A percentile compares a stretch with the other conserved stretches of the same genome.
Conservation (phyloP, 2,329 filamentous ascomycete genomes). For the Diplodia intermedia region DNA sequence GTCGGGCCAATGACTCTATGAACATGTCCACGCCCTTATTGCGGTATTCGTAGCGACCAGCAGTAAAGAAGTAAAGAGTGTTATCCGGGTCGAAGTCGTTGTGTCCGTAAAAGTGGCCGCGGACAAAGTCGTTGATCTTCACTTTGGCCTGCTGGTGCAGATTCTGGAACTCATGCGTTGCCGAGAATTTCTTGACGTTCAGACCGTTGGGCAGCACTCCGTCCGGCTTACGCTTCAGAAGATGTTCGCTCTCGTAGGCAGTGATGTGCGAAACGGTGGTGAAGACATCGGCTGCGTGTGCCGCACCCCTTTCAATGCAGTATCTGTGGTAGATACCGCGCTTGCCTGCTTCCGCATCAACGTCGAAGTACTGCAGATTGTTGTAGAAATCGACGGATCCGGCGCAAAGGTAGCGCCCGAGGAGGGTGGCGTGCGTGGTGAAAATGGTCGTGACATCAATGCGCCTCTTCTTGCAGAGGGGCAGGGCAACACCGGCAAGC, state of each 20-base stretch:
- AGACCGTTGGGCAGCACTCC: constrained; percentile 95
- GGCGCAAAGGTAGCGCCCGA: constrained; percentile 94
- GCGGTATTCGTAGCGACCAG: constrained; percentile 94
- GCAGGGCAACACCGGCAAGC: constrained; percentile 92
- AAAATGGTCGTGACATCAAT: constrained; percentile 99
- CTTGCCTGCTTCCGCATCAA: constrained; percentile 95
- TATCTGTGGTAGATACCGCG: constrained; percentile 98
- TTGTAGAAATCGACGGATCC: constrained; percentile 99
- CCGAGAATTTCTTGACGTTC: constrained; percentile 98
- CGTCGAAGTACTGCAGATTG: constrained; percentile 95
- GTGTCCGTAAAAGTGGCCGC: constrained; percentile 97
- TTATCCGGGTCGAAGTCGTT: constrained; percentile 97
- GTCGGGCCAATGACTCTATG: constrained; percentile 90
- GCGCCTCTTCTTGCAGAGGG: constrained; percentile 88
- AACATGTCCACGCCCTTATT: constrained; percentile 99
- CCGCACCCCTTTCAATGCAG: constrained; percentile 93
- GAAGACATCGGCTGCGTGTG: constrained; percentile 94
- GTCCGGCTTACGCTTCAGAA: constrained; percentile 96
- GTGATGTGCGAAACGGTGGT: constrained; percentile 99
- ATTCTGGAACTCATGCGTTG: constrained; percentile 99
- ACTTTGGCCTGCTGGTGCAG: constrained; percentile 95
- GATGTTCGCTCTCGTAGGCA: constrained; percentile 95
- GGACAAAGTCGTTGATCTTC: constrained; percentile 97
- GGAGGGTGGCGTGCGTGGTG: constrained; percentile 94
- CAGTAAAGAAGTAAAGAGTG: constrained; percentile 96